Evolutionary conservation across 257 asterid species (phyloP).

Genomic region (Striga asiatica): DNA sequence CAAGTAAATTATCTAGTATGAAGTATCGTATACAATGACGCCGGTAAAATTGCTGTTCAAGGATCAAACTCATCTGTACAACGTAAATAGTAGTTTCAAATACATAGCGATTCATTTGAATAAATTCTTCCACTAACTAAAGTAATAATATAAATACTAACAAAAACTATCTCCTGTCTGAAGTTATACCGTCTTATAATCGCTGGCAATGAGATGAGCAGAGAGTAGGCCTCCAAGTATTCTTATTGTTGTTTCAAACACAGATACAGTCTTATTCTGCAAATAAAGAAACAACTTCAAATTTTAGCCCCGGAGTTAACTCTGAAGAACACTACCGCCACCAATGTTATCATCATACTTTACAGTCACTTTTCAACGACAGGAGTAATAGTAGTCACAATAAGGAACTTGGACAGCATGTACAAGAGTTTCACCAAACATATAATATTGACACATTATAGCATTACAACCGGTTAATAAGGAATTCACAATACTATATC

Average conservation of each 20-base stretch:
- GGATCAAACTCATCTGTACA: too few species aligned
- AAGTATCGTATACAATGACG: too few species aligned
- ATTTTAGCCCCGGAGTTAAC: constrained; percentile 3
- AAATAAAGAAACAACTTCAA: constrained; percentile 14
- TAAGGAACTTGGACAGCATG: too few species aligned
- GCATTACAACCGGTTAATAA: too few species aligned
- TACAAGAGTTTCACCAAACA: too few species aligned
- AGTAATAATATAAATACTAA: neutral
- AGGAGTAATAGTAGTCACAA: neutral
- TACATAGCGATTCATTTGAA: too few species aligned
- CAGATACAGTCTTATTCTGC: constrained; percentile 97
- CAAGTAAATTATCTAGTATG: too few species aligned
- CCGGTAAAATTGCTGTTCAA: too few species aligned
- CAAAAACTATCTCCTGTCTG: constrained; percentile 1
- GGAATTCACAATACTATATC: too few species aligned
- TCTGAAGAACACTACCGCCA: constrained; percentile 9
- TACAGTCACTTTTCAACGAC: constrained; percentile 8
- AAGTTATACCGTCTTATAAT: constrained; percentile 76
- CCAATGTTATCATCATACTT: constrained; percentile 5
- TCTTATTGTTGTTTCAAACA: constrained; percentile 94
- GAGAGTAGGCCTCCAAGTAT: constrained; percentile 94
- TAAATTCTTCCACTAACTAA: neutral
- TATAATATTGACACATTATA: too few species aligned
- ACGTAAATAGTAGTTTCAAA: too few species aligned
- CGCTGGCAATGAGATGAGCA: constrained; percentile 97